Base-by-base conservation (phyloP, 768 basidiomycete genomes). In the Chiua virens region DNA sequence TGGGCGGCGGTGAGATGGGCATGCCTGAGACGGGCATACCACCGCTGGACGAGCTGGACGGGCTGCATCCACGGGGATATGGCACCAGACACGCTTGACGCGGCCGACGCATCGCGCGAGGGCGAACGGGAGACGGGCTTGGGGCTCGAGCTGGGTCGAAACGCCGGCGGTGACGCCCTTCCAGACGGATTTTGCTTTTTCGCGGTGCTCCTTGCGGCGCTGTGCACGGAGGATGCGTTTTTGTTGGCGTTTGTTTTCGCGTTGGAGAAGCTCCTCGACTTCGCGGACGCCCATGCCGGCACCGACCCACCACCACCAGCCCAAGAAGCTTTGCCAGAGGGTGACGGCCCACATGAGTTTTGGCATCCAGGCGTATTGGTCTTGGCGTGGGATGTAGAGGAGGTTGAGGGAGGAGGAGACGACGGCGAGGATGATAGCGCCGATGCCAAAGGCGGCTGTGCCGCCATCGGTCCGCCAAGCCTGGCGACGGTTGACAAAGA, bases 251-350 rank as follows among this genome's bases (percentile, higher is more conserved):
- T 84, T 85, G 54, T 80, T 81, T 59, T 82, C 73, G 45, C 71
- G 71, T 23, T 64, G 54, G 41, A 86, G 67, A 49, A 82, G 76
- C 49, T 89, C 79, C 59, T 89, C 85, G 43, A 90, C 76, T 56
- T 87, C 86, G 25, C 79, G 77, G 4, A 85, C 78, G 9, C 86
- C 89, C 76, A 88, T 91, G 6, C 92, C 89, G 3, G 88, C 83
- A n/a, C 94, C 94, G 14, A 93, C 92, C 93, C 93, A 98, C 94
- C 94, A 98, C 94, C 94, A 98, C 92, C 92, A 98, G 0, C 91
- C 93, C 20, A 97, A 71, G 70, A 95, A 96, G 69, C 84, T 92
- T 76, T 99, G 97, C 97, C 97, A 99, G 18, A 98, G 80, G 11
- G 98, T 83, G 45, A 97, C 84, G 8, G 89, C 86, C 84, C 92